Percentiles rank a stretch among this genome's conserved stretches.
Conservation (phyloP, 495 filamentous ascomycete genomes). For the Trichoderma asperelloides region DNA sequence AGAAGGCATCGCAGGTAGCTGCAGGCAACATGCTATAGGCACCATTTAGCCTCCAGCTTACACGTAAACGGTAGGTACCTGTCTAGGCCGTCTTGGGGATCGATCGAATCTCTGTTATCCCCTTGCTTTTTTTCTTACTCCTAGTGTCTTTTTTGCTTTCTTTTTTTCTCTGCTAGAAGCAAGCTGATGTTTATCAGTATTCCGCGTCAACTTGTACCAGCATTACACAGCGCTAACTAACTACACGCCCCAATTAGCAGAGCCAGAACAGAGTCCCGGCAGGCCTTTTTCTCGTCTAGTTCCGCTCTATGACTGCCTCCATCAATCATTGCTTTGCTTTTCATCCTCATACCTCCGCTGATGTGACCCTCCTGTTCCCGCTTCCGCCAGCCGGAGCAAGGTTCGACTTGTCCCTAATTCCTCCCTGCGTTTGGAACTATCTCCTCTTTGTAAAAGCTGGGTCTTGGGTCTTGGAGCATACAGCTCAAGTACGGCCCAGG, state of each 20-base stretch:
- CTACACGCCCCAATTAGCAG: background rate
- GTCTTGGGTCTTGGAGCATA: background rate
- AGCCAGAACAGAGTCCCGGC: no score
- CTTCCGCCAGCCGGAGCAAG: constrained; percentile 2
- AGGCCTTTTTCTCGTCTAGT: no score
- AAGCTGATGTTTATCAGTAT: no score
- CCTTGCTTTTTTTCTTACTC: background rate
- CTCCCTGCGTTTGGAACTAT: background rate
- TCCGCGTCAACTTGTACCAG: no score
- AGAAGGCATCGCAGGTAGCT: background rate
- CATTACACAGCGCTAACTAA: no score
- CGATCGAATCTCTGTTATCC: background rate
- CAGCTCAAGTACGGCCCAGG: background rate
- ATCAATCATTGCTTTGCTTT: background rate
- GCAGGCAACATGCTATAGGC: background rate
- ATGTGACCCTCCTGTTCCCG: background rate
- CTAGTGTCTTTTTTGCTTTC: background rate
- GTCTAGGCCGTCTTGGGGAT: background rate
- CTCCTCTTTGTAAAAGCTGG: background rate
- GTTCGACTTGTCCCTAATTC: background rate
- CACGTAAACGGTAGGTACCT: background rate
- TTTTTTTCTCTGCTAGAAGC: background rate
- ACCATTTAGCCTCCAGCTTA: background rate
- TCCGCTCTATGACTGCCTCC: background rate
- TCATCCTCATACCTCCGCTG: background rate